Evolutionary conservation across 1,284 basidiomycete genomes (phyloP).

Genomic region (Boletus calvinii): DNA sequence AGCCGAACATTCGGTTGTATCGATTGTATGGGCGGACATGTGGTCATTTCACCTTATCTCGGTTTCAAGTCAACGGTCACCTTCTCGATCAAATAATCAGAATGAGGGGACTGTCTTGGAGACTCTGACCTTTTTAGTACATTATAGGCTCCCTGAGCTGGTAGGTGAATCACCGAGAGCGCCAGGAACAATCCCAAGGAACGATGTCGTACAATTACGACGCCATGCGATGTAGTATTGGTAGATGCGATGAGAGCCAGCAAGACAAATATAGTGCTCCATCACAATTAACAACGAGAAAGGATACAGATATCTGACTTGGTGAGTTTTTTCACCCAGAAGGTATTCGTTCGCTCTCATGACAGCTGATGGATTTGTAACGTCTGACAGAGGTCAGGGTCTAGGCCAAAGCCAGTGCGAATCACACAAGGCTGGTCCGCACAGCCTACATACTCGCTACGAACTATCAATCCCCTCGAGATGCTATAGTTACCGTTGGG

Average conservation of each 20-base stretch:
- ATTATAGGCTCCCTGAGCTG: not conserved
- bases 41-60: slow-evolving; percentile 8
- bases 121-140: slow-evolving; percentile 1
- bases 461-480: slow-evolving; percentile 8
- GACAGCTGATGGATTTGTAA: slow-evolving; percentile 9
- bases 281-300: slow-evolving; percentile 36
- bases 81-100: slow-evolving; percentile 3
- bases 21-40: slow-evolving; percentile 1
- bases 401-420: slow-evolving; percentile 12
- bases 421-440: slow-evolving; percentile 6
- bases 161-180: slow-evolving; percentile 5
- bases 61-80: slow-evolving; percentile 2
- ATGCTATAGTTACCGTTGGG: slow-evolving; percentile 14
- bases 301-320: slow-evolving; percentile 22
- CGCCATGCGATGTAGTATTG: slow-evolving; percentile 16
- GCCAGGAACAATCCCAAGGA: slow-evolving; percentile 24
- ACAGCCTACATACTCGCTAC: slow-evolving; percentile 11
- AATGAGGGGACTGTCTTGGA: not conserved
- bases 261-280: slow-evolving; percentile 28
- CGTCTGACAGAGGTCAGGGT: slow-evolving; percentile 9
- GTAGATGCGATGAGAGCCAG: slow-evolving; percentile 23
- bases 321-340: slow-evolving; percentile 17
- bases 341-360: slow-evolving; percentile 13
- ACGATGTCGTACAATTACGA: slow-evolving; percentile 31
- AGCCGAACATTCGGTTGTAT: slow-evolving; percentile 17